A percentile compares a stretch with the other conserved stretches of the same genome.
Conservation (phyloP, 1,284 basidiomycete species). For the Violaceomyces palustris region DNA sequence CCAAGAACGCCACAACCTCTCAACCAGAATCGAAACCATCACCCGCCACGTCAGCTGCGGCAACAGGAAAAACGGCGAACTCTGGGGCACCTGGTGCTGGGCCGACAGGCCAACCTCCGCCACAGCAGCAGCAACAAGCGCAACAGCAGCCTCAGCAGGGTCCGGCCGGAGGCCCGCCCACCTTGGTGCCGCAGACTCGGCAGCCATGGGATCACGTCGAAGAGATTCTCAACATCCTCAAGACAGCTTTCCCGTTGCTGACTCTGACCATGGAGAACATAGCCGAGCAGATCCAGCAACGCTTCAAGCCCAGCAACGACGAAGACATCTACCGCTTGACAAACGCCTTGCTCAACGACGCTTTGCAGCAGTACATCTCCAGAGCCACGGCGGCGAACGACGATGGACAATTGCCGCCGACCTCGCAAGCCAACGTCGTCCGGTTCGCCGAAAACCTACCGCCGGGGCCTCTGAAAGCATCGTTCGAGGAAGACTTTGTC, state of each 20-base stretch:
- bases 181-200: constrained; percentile 51
- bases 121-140: constrained; percentile 18
- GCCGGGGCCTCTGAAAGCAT: constrained; percentile 58
- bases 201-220: constrained; percentile 89
- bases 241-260: constrained; percentile 92
- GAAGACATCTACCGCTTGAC: constrained; percentile 94
- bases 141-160: constrained; percentile 18
- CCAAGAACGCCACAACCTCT: too few species aligned
- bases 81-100: background rate
- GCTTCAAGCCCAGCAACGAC: constrained; percentile 85
- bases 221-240: constrained; percentile 87
- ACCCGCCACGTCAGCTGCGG: too few species aligned
- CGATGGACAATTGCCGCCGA: constrained; percentile 66
- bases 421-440: constrained; percentile 62
- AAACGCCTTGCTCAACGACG: constrained; percentile 71
- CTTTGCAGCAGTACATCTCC: constrained; percentile 54
- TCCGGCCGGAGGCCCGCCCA: constrained; percentile 1
- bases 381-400: constrained; percentile 57
- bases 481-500: constrained; percentile 90
- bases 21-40: too few species aligned
- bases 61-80: background rate
- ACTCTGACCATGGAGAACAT: constrained; percentile 95
- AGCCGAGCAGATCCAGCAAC: constrained; percentile 86
- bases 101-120: too few species aligned
- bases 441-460: constrained; percentile 64